Conservation (phyloP, 2,329 filamentous ascomycete genomes). For the Cercospora sp. region DNA sequence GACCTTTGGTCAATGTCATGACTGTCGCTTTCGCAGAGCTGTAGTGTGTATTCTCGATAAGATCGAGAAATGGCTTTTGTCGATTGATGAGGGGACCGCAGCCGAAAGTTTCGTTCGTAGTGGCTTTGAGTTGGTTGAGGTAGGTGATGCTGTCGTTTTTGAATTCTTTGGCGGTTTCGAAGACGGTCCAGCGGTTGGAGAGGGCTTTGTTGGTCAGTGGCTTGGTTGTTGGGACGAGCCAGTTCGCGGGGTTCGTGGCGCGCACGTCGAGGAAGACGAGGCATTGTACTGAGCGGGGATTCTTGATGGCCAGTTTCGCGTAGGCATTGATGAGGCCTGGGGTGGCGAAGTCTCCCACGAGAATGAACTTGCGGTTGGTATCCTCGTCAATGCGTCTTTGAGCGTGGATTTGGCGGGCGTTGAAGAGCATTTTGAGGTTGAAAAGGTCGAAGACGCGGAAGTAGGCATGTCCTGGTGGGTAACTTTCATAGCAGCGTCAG, state of each 20-base stretch:
- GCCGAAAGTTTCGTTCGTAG: background rate
- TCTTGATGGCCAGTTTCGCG: constrained; percentile 18
- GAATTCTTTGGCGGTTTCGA: constrained; percentile 2
- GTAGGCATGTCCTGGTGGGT: constrained; percentile 30
- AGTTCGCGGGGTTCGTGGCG: constrained; percentile 29
- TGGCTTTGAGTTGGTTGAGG: background rate
- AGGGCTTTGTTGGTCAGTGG: background rate
- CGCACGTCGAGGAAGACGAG: constrained; percentile 28
- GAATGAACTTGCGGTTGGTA: constrained; percentile 29
- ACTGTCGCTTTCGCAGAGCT: background rate
- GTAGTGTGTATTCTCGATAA: background rate
- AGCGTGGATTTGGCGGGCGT: constrained; percentile 21
- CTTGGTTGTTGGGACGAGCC: constrained; percentile 18
- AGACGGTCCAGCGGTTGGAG: constrained; percentile 10
- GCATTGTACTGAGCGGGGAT: constrained; percentile 30
- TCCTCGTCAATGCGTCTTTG: constrained; percentile 27
- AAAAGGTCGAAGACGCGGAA: constrained; percentile 28
- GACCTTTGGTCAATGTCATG: background rate
- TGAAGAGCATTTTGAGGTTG: constrained; percentile 13
- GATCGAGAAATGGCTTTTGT: background rate
- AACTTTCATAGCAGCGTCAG: constrained; percentile 9
- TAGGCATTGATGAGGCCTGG: constrained; percentile 24
- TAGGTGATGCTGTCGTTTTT: background rate
- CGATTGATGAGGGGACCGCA: background rate
- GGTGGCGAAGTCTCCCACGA: constrained; percentile 32